Evolutionary conservation across 2,329 filamentous ascomycete species (phyloP).

Genomic region (Proliferodiscus dingleyae): DNA sequence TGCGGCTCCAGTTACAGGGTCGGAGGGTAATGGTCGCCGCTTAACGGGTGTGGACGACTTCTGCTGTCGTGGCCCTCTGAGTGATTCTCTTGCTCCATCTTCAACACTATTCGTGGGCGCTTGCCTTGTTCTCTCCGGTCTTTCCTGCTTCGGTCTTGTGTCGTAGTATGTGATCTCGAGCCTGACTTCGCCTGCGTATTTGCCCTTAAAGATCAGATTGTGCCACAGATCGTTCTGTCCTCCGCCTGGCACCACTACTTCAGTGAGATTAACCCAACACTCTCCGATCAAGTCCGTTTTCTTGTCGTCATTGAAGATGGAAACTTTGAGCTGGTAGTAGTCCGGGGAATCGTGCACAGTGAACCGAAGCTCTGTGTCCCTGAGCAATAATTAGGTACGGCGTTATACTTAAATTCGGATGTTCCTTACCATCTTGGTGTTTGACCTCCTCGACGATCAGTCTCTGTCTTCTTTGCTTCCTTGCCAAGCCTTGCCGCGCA

Average conservation of each 20-base stretch:
- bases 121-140: constrained; percentile 48
- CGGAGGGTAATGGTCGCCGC: constrained; percentile 75
- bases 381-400: constrained; percentile 36
- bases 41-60: constrained; percentile 62
- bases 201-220: constrained; percentile 77
- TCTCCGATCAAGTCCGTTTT: constrained; percentile 96
- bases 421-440: constrained; percentile 84
- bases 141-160: constrained; percentile 74
- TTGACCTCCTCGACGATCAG: constrained; percentile 89
- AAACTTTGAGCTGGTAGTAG: constrained; percentile 93
- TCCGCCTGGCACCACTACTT: constrained; percentile 77
- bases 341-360: constrained; percentile 93
- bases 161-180: constrained; percentile 98
- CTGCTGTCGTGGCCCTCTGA: constrained; percentile 42
- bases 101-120: constrained; percentile 33
- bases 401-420: background rate
- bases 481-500: constrained; percentile 91
- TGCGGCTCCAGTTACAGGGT: constrained; percentile 54
- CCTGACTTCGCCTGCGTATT: constrained; percentile 92
- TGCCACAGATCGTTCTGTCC: constrained; percentile 97
- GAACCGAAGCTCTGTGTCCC: constrained; percentile 97
- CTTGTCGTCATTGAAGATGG: constrained; percentile 97
- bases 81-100: constrained; percentile 28
- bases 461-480: constrained; percentile 94
- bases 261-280: constrained; percentile 78